Evolutionary conservation across 768 basidiomycete genomes (phyloP).

Genomic region (Lactarius psammicola): DNA sequence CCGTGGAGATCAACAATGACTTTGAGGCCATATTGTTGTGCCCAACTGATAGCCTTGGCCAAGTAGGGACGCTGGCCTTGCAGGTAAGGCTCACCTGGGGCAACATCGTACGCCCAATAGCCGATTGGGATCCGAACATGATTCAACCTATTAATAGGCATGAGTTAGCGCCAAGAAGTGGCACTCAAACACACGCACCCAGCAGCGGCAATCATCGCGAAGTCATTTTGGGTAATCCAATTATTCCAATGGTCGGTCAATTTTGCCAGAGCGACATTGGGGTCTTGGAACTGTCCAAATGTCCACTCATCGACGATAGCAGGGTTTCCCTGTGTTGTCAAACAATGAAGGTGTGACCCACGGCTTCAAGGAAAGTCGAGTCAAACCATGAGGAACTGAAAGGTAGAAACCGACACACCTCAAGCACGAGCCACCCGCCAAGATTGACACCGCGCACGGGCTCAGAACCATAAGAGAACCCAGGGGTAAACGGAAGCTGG

Average conservation of each 20-base stretch:
- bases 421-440: conserved; percentile 62
- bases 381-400: not conserved
- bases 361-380: conserved; percentile 39
- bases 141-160: conserved; percentile 54
- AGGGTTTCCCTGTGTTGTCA: conserved; percentile 55
- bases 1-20: conserved; percentile 71
- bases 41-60: conserved; percentile 66
- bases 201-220: conserved; percentile 68
- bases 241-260: conserved; percentile 74
- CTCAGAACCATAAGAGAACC: conserved; percentile 70
- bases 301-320: conserved; percentile 76
- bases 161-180: not conserved
- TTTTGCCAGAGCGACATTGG: conserved; percentile 45
- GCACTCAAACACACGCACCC: conserved; percentile 46
- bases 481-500: conserved; percentile 40
- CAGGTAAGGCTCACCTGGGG: conserved; percentile 73
- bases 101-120: conserved; percentile 87
- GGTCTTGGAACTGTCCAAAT: conserved; percentile 62
- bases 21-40: conserved; percentile 66
- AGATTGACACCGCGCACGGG: conserved; percentile 84
- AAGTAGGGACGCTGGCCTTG: conserved; percentile 75
- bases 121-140: conserved; percentile 85
- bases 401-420: conserved; percentile 37
- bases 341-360: conserved; percentile 81
- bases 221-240: conserved; percentile 83